phyloP scores from a whole-genome alignment of 2,329 filamentous ascomycete genomes.

The Didymosphaeria variabile region DNA sequence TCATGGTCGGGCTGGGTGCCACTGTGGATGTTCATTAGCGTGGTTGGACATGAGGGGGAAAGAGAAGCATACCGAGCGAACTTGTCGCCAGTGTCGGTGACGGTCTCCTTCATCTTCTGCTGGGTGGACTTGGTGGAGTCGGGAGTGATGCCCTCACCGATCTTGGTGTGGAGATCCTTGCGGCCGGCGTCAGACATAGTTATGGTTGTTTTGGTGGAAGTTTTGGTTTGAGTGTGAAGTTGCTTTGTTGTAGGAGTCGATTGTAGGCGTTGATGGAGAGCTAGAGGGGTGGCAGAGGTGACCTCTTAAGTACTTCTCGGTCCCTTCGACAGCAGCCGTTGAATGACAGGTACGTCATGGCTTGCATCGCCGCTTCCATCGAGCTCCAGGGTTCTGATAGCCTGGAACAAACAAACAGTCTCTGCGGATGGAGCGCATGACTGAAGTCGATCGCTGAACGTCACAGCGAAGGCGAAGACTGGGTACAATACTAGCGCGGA shows the following conservation, averaged over 20 bases:
- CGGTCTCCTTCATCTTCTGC: constrained; percentile 65
- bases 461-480: constrained; percentile 1
- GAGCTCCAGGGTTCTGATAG: background rate
- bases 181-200: constrained; percentile 69
- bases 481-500: background rate
- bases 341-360: constrained; percentile 5
- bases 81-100: constrained; percentile 66
- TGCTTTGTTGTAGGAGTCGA: constrained; percentile 4
- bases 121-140: constrained; percentile 69
- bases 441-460: background rate
- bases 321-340: background rate
- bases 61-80: constrained; percentile 54
- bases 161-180: constrained; percentile 68
- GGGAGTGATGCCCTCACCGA: constrained; percentile 65
- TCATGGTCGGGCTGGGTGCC: constrained; percentile 61
- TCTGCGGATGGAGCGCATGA: constrained; percentile 7
- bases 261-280: constrained; percentile 7
- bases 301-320: constrained; percentile 1
- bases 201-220: constrained; percentile 39
- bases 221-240: constrained; percentile 30
- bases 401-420: background rate
- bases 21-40: constrained; percentile 41
- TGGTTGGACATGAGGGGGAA: background rate
- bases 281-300: background rate
- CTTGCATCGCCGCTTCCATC: background rate